phyloP scores from a whole-genome alignment of 129 eudicot genomes.

The Arctium lappa region DNA sequence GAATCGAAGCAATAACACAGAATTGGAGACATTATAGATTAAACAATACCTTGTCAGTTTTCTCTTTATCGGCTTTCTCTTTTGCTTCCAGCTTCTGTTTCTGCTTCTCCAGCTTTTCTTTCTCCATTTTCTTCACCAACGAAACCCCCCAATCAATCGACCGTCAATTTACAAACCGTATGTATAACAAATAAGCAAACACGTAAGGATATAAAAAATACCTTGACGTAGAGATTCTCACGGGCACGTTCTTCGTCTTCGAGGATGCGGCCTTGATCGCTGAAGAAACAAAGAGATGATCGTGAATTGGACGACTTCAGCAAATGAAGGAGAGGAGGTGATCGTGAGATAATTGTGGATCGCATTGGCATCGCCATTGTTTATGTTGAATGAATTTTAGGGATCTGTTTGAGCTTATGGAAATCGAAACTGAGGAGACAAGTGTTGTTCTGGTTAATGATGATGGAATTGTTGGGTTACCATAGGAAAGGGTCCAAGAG shows the following conservation, averaged over 20 bases:
- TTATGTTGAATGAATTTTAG: neutral
- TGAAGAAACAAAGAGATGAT: constrained; percentile 42
- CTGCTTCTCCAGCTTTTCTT: constrained; percentile 74
- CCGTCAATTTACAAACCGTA: neutral
- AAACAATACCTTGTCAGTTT: constrained; percentile 50
- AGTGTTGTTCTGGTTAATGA: constrained; percentile 8
- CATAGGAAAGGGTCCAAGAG: constrained; percentile 22
- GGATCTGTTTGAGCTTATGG: constrained; percentile 11
- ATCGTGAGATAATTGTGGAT: constrained; percentile 37
- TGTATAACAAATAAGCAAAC: neutral
- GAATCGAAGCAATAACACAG: neutral
- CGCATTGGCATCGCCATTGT: constrained; percentile 65
- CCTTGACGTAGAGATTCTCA: constrained; percentile 73
- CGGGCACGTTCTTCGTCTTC: constrained; percentile 74
- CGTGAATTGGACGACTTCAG: constrained; percentile 24
- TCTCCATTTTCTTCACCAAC: constrained; percentile 62
- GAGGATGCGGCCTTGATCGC: constrained; percentile 60
- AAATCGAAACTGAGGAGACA: neutral
- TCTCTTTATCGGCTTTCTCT: constrained; percentile 62
- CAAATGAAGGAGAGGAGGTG: constrained; percentile 32
- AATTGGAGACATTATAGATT: neutral
- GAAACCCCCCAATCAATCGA: neutral
- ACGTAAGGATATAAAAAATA: neutral
- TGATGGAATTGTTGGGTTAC: constrained; percentile 1
- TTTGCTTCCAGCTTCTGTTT: constrained; percentile 51